Percentiles rank a stretch among this genome's conserved stretches.
Evolutionary conservation across 228 moss, liverwort and hornwort species (phyloP).

Genomic region (Sphagnum magellanicum): DNA sequence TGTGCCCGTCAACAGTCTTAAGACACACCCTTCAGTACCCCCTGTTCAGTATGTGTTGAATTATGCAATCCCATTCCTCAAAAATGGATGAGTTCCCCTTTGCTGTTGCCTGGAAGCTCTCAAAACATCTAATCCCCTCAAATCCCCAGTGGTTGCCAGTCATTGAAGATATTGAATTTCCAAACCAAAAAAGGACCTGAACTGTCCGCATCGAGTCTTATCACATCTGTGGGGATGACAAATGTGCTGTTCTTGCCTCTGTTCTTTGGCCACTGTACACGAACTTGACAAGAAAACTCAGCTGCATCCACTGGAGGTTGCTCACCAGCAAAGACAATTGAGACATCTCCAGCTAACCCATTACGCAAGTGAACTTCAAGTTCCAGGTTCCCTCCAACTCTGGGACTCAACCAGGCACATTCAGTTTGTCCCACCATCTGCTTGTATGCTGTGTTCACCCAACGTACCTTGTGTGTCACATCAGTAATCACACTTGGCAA

Average conservation of each 20-base stretch:
- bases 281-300: constrained; percentile 38
- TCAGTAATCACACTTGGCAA: constrained; percentile 55
- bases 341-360: constrained; percentile 51
- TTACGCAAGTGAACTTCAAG: constrained; percentile 17
- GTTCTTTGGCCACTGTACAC: constrained; percentile 51
- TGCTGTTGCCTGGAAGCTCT: too few relatives aligned
- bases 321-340: constrained; percentile 25
- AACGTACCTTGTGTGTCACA: constrained; percentile 38
- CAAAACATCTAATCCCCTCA: too few relatives aligned
- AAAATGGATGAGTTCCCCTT: neutral
- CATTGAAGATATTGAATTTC: constrained; percentile 31
- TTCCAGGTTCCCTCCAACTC: constrained; percentile 13
- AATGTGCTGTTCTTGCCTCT: constrained; percentile 46
- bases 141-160: neutral
- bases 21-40: too few relatives aligned
- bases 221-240: constrained; percentile 42
- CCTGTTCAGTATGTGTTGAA: too few relatives aligned
- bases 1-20: too few relatives aligned
- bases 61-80: neutral
- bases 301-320: constrained; percentile 19
- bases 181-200: constrained; percentile 44
- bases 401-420: constrained; percentile 44
- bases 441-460: constrained; percentile 57
- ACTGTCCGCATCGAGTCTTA: constrained; percentile 32
- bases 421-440: constrained; percentile 61